phyloP scores from a whole-genome alignment of 768 basidiomycete species.

The Tulasnella sp. region DNA sequence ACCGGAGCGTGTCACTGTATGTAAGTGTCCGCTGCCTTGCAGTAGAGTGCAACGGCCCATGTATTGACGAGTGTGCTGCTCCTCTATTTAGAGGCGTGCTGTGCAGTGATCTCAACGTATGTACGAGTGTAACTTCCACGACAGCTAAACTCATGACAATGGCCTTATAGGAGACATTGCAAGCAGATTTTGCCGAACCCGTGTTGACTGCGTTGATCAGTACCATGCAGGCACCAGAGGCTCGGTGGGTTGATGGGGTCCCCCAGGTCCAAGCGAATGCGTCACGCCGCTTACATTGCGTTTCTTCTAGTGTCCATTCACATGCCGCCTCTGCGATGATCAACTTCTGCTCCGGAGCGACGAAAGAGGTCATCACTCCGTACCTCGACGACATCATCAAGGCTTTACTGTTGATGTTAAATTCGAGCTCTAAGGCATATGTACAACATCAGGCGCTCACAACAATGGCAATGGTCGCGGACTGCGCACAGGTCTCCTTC shows the following conservation, averaged over 20 bases:
- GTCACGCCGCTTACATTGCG: neutral
- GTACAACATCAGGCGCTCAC: conserved; percentile 86
- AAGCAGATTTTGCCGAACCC: conserved; percentile 54
- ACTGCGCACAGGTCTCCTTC: conserved; percentile 71
- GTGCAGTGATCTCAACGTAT: conserved; percentile 78
- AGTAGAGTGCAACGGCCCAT: conserved; percentile 18
- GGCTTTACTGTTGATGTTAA: conserved; percentile 39
- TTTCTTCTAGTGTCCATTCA: conserved; percentile 54
- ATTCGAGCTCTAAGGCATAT: conserved; percentile 52
- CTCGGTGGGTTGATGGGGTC: conserved; percentile 38
- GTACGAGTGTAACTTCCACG: conserved; percentile 14
- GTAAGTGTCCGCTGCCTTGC: conserved; percentile 36
- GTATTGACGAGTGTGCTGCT: conserved; percentile 11
- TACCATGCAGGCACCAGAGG: conserved; percentile 63
- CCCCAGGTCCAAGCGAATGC: too few relatives aligned
- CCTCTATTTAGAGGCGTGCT: conserved; percentile 56
- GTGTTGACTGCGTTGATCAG: conserved; percentile 62
- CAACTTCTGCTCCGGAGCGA: conserved; percentile 85
- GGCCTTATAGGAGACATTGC: conserved; percentile 55
- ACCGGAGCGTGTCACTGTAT: conserved; percentile 78
- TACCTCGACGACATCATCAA: conserved; percentile 76
- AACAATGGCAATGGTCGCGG: conserved; percentile 81
- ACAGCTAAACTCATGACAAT: neutral
- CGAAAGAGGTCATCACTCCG: conserved; percentile 56
- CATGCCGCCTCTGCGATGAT: conserved; percentile 83